phyloP scores from a whole-genome alignment of 805 yeast genomes.

The Yarrowia hollandica region DNA sequence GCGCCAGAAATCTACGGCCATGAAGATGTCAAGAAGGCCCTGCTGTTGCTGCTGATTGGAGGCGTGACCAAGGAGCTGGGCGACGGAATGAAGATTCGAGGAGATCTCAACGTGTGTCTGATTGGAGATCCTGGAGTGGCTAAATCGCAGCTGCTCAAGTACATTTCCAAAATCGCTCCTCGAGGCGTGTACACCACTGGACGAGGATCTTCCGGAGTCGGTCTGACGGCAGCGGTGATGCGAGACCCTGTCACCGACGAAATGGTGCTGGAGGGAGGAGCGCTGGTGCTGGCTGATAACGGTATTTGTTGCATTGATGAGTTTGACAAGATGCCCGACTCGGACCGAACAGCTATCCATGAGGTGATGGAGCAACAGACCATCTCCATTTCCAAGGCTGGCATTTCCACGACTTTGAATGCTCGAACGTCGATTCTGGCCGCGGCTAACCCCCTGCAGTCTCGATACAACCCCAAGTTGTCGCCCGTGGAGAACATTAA shows the following conservation, averaged over 20 bases:
- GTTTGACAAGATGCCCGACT: slow-evolving; percentile 96
- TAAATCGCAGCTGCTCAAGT: slow-evolving; percentile 90
- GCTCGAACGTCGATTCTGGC: slow-evolving; percentile 95
- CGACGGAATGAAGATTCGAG: slow-evolving; percentile 96
- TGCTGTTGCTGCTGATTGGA: slow-evolving; percentile 80
- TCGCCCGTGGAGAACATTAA: slow-evolving; percentile 95
- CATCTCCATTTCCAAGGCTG: slow-evolving; percentile 96
- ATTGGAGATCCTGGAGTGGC: slow-evolving; percentile 99
- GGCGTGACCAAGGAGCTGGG: slow-evolving; percentile 94
- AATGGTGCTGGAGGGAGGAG: slow-evolving; percentile 95
- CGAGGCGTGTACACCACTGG: slow-evolving; percentile 97
- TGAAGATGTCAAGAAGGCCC: slow-evolving; percentile 86
- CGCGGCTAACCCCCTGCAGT: slow-evolving; percentile 97
- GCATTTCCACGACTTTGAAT: slow-evolving; percentile 92
- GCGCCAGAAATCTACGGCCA: slow-evolving; percentile 99
- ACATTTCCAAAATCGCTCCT: slow-evolving; percentile 90
- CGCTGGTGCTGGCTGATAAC: slow-evolving; percentile 97
- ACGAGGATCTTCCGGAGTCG: slow-evolving; percentile 99
- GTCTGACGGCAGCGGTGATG: slow-evolving; percentile 98
- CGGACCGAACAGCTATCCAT: slow-evolving; percentile 96
- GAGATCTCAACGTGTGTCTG: slow-evolving; percentile 90
- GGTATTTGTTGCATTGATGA: slow-evolving; percentile 98
- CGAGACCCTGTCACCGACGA: slow-evolving; percentile 97
- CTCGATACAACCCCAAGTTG: slow-evolving; percentile 85
- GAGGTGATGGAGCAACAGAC: slow-evolving; percentile 99